A percentile compares a stretch with the other conserved stretches of the same genome.
phyloP scores from a whole-genome alignment of 768 basidiomycete genomes.

The Macrocybe gigantea region DNA sequence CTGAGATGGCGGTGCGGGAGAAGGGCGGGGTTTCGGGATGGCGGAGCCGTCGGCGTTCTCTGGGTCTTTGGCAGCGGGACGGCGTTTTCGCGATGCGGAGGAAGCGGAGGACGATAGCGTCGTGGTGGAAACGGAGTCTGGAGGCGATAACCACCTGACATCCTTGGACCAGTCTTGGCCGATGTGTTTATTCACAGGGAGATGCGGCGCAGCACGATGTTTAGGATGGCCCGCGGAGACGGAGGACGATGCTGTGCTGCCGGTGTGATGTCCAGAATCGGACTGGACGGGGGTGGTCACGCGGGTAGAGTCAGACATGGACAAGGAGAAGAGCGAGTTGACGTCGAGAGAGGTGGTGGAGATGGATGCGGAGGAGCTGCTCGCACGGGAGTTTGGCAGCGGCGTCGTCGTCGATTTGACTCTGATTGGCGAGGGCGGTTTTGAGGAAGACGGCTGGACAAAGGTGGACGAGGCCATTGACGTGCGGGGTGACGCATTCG shows the following conservation, averaged over 20 bases:
- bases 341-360: slow-evolving; percentile 35
- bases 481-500: slow-evolving; percentile 46
- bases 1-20: slow-evolving; percentile 6
- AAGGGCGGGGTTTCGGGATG: not conserved
- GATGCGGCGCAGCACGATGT: slow-evolving; percentile 8
- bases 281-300: slow-evolving; percentile 28
- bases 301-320: slow-evolving; percentile 29
- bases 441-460: slow-evolving; percentile 14
- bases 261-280: slow-evolving; percentile 19
- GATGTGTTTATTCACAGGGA: slow-evolving; percentile 19
- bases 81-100: not conserved
- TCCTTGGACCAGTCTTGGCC: slow-evolving; percentile 67
- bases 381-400: slow-evolving; percentile 9
- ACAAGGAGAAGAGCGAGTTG: slow-evolving; percentile 34
- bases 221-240: slow-evolving; percentile 10
- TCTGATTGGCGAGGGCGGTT: slow-evolving; percentile 14
- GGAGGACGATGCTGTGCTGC: not conserved
- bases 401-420: slow-evolving; percentile 17
- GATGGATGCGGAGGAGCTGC: slow-evolving; percentile 28
- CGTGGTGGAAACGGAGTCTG: slow-evolving; percentile 11
- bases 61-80: slow-evolving; percentile 3
- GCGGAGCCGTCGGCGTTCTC: not conserved
- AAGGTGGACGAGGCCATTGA: slow-evolving; percentile 32
- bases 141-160: slow-evolving; percentile 54
- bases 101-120: slow-evolving; percentile 7